Base-by-base conservation (phyloP, 176 grass and related monocot species). In the Eleusine coracana region DNA sequence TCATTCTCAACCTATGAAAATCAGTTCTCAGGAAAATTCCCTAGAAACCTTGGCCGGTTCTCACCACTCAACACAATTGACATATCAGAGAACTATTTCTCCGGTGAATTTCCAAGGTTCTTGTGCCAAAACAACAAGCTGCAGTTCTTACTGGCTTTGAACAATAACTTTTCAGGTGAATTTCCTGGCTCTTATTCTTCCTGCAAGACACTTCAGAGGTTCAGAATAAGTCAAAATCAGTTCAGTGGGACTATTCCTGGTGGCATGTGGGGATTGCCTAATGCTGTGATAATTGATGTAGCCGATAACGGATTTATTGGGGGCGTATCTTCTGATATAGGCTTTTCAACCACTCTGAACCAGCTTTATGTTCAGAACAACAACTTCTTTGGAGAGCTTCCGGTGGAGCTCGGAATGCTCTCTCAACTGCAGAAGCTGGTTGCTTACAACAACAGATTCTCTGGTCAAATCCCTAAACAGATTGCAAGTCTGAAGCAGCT, bases 331-430 rank as follows among this genome's bases (percentile, higher is more conserved):
- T 90, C 91, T 75, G 83, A 96, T 51, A 90, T 99, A 90, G 76
- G 68, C 20, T 58, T 90, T 90, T 93, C 96, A 66, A 68, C 21
- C 36, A 89, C 75, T 66, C 73, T 99, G 60, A 99, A 82, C 74
- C 93, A 93, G 85, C 80, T 99, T 21, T 95, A 92, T 87, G 70
- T 99, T 86, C 96, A 99, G 11, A 93, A 99, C 67, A 99, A 99
- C 21, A 63, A 78, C 39, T 95, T 99, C 50, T 90, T 75, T 62
- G 70, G 91, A 10, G 65, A 87, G 66, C 83, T 99, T 83, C 96
- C 96, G 75, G 21, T 14, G 39, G 93, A 99, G 79, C 76, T 99
- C 34, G 91, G 89, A 18, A 82, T 79, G 16, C 85, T 99, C 71
- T 80, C 74, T 31, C 83, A 75, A 62, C 79, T 99, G 13, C 85